Base-by-base conservation (phyloP, 148 eudicot genomes). In the Agrostemma githago region DNA sequence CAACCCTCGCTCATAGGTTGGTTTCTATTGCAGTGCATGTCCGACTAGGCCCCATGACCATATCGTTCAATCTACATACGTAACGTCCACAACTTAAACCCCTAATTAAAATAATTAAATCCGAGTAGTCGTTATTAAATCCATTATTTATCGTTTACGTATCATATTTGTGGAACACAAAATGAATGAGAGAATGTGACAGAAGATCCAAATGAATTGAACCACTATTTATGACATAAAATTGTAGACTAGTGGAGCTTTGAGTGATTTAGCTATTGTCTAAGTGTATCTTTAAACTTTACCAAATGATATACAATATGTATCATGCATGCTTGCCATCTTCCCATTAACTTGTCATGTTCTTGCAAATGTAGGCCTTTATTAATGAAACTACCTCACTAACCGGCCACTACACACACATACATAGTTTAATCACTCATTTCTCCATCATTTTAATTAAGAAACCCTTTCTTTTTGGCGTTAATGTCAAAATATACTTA, bases 391-490 rank as follows among this genome's bases (percentile, higher is more conserved):
- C 72, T 6, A 68, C 72, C 72, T 46, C 58, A 68, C 72, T 46
- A 46, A 48, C 59, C 72, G 40, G 58, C 72, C 57, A 68, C 26
- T 68, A 44, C 34, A 26, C 34, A n/a, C 1, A 26, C 34, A 26
- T 1, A 26, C 46, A 46, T 68, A 68, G 37, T 68, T 68, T 46
- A 68, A 46, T 14, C 51, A 68, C 37, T 68, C 54, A 68, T 68
- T 44, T 68, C 72, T 68, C 57, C 72, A 68, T 68, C 72, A 68
- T 10, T 46, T 68, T 68, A 2, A 21, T 68, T 46, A 68, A 68
- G 6, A 43, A 68, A 68, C 6, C 7, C 37, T 46, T 41, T n/a
- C 5, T 20, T 19, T 21, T 44, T 46, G 39, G 11, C 20, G 39
- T 8, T 68, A 48, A 68, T 68, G 72, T 68, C 72, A 68, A 46